Base-by-base conservation (phyloP, 176 grass and related monocot genomes). In the Puya raimondii region DNA sequence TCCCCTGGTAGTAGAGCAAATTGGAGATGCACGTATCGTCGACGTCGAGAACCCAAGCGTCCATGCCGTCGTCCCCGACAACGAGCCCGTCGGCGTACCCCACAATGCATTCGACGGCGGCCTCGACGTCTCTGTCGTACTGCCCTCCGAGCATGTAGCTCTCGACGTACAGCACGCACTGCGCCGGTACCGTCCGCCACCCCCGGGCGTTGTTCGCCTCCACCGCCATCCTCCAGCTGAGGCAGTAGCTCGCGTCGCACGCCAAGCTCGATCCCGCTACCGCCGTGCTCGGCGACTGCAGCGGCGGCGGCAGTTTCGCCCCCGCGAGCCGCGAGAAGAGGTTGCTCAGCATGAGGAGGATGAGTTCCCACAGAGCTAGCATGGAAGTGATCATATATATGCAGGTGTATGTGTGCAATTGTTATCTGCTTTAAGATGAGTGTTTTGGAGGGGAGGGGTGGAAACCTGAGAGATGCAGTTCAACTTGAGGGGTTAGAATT, bases 1-100 rank as follows among this genome's bases (percentile, higher is more conserved):
- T 89, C 4, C 71, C 68, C 22, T 83, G 21, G 77, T 90, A 92
- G 83, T 97, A 92, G 14, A 79, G 23, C 11, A 97, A 84, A 79
- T 97, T 97, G 59, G 93, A 97, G 26, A 97, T 70, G 81, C 89
- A 90, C 2, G 93, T 97, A 80, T 97, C 93, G 78, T 97, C 93
- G 63, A 97, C 23, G 76, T 97, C 93, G 51, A 97, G 64, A 47
- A 97, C 65, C 93, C 93, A 97, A 64, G 93, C 88, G 81, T 97
- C 89, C 71, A 81, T 81, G 58, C 86, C 88, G 67, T 96, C 92
- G 21, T 1, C 81, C 16, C 18, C 77, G 12, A 72, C 84, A 6
- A 64, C 73, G 59, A 81, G 58, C 29, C 76, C 71, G 51, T 87
- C 72, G 15, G 79, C 73, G 64, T 90, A 92, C 8, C 48, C 59